Conservation (phyloP, 345 rosid species). For the Salix brachista region DNA sequence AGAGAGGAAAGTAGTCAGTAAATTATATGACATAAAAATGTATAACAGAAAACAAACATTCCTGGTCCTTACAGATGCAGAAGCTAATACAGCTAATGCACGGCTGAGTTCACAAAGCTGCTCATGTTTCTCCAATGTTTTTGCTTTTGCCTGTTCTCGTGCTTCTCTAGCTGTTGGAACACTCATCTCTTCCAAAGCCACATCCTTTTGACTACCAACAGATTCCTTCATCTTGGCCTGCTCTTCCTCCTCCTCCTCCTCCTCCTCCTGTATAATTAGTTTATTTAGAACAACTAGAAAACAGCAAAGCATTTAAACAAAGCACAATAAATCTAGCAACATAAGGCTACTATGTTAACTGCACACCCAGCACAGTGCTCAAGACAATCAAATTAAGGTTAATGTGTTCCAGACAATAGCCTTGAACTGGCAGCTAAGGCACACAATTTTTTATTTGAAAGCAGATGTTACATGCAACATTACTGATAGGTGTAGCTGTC, state of each 20-base stretch:
- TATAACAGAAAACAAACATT: background rate
- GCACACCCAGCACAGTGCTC: background rate
- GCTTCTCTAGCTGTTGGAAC: constrained; percentile 70
- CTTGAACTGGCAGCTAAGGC: background rate
- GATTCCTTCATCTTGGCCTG: constrained; percentile 71
- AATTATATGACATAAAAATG: constrained; percentile 8
- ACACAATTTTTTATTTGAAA: too few relatives aligned
- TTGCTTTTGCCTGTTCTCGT: constrained; percentile 63
- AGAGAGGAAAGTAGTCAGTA: constrained; percentile 16
- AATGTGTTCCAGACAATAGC: background rate
- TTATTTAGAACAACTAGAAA: constrained; percentile 8
- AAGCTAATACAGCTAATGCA: constrained; percentile 92
- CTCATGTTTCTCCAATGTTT: constrained; percentile 86
- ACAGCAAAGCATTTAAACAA: background rate
- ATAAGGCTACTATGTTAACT: background rate
- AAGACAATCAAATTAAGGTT: background rate
- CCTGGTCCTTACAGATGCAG: constrained; percentile 74
- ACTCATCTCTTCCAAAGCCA: constrained; percentile 77
- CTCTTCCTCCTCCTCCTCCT: constrained; percentile 76
- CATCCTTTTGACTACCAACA: constrained; percentile 57
- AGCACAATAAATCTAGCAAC: background rate
- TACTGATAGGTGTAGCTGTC: too few relatives aligned
- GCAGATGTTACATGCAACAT: too few relatives aligned
- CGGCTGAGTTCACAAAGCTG: constrained; percentile 98
- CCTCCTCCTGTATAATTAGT: constrained; percentile 59